Conservation (phyloP, 2,329 filamentous ascomycete species). For the Apiospora hydei region DNA sequence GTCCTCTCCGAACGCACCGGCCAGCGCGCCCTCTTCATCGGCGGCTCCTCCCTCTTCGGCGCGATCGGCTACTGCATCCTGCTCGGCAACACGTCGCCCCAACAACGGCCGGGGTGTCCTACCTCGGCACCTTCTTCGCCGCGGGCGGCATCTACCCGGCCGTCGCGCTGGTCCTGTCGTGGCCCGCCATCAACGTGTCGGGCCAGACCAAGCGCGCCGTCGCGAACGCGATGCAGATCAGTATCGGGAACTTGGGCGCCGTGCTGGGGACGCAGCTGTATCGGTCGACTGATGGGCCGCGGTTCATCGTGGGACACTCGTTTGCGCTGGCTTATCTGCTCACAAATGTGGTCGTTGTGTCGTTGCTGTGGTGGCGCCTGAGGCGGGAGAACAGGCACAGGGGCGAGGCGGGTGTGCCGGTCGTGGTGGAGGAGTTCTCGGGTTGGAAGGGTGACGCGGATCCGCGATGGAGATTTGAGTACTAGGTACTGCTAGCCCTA, state of each 20-base stretch:
- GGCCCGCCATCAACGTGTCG: conserved; percentile 76
- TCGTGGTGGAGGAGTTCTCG: conserved; percentile 45
- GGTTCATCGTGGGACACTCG: conserved; percentile 71
- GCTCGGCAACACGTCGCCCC: conserved; percentile 56
- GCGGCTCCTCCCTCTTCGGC: conserved; percentile 61
- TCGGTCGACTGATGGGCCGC: conserved; percentile 63
- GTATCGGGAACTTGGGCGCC: conserved; percentile 72
- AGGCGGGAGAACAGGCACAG: conserved; percentile 64
- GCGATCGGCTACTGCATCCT: conserved; percentile 70
- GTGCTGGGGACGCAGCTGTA: conserved; percentile 76
- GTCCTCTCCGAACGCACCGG: conserved; percentile 65
- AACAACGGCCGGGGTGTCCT: conserved; percentile 62
- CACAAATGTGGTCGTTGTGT: conserved; percentile 63
- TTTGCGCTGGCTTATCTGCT: conserved; percentile 71
- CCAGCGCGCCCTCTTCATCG: conserved; percentile 69
- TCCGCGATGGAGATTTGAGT: conserved; percentile 71
- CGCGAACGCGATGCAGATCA: conserved; percentile 75
- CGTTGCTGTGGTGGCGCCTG: conserved; percentile 60
- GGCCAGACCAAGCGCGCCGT: conserved; percentile 74
- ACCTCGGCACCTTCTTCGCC: conserved; percentile 68
- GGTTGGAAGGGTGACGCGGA: conserved; percentile 70
- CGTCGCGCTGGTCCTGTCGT: conserved; percentile 68
- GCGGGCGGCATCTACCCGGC: conserved; percentile 73
- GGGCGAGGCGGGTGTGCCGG: conserved; percentile 36
- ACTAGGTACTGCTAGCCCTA: conserved; percentile 41